Percentiles rank a stretch among this genome's conserved stretches.
These are phyloP conservation scores for Hippophae tibetana DNA, from an alignment of 306 rosid species.

Conservation along the genomic window DNA sequence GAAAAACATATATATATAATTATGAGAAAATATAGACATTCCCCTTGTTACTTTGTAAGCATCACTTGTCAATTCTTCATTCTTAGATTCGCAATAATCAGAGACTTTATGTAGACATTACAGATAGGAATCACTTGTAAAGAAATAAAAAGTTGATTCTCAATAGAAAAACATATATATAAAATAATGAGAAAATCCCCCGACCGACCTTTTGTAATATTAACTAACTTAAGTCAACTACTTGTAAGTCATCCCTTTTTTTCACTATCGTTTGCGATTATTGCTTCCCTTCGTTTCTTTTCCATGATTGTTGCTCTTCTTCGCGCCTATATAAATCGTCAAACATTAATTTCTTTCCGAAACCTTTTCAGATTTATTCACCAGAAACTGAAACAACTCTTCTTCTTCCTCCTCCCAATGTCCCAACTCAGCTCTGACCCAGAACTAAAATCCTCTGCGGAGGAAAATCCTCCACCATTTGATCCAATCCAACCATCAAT, in stretches of 20 bases:
- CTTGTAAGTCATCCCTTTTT: background rate
- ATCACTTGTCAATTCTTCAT: no score
- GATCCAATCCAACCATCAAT: conserved; percentile 54
- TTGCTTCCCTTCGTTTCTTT: background rate
- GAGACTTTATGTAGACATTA: no score
- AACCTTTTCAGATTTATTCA: conserved; percentile 14
- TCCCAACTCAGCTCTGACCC: conserved; percentile 17
- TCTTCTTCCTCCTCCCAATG: conserved; percentile 19
- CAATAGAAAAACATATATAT: no score
- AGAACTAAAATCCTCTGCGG: conserved; percentile 11
- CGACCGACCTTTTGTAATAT: no score
- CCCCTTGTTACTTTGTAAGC: no score
- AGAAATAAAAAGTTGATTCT: no score
- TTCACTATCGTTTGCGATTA: background rate
- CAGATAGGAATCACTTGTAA: no score
- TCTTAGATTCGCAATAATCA: no score
- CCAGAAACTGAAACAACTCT: conserved; percentile 5
- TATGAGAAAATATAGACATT: no score
- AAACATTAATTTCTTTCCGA: conserved; percentile 15
- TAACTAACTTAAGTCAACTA: no score
- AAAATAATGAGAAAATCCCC: no score
- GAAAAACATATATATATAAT: no score
- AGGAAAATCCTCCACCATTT: conserved; percentile 27
- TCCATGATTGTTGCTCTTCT: conserved; percentile 13
- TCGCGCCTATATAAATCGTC: conserved; percentile 21